Percentiles rank a stretch among this genome's conserved stretches.
These are phyloP conservation scores for Tetrapisispora phaffii DNA, from an alignment of 805 yeast species.

Conservation along the genomic window DNA sequence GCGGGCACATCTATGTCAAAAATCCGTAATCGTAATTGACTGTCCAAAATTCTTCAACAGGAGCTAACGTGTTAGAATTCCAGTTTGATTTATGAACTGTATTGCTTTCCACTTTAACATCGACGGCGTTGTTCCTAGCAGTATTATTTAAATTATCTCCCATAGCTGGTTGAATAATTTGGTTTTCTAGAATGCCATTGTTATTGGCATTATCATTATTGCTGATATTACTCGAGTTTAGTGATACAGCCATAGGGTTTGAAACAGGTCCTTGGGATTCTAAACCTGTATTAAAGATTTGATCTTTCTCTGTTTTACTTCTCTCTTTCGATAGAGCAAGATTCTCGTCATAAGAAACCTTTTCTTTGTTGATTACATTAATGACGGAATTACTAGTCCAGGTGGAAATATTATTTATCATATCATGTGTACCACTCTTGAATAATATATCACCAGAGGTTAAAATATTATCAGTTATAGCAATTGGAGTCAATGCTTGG, in stretches of 20 bases:
- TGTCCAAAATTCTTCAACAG: slow-evolving; percentile 40
- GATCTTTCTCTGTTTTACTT: not conserved
- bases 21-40: slow-evolving; percentile 42
- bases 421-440: slow-evolving; percentile 40
- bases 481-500: not conserved
- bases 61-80: slow-evolving; percentile 10
- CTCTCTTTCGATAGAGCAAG: not conserved
- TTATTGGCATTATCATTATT: not conserved
- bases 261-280: not conserved
- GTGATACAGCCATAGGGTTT: not conserved
- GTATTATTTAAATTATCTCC: not conserved
- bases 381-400: slow-evolving; percentile 38
- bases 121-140: not conserved
- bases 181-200: not conserved
- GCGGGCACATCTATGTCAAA: slow-evolving; percentile 29
- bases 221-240: not conserved
- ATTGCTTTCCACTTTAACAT: too few relatives aligned
- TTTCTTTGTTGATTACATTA: slow-evolving; percentile 7
- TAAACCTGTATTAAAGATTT: too few relatives aligned
- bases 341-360: not conserved
- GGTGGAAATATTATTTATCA: slow-evolving; percentile 51
- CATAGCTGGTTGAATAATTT: not conserved
- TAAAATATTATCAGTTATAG: not conserved
- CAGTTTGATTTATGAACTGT: not conserved
- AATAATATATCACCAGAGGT: slow-evolving; percentile 17